Base-by-base conservation (phyloP, 208 protist genomes). In the Acanthamoeba sp. region DNA sequence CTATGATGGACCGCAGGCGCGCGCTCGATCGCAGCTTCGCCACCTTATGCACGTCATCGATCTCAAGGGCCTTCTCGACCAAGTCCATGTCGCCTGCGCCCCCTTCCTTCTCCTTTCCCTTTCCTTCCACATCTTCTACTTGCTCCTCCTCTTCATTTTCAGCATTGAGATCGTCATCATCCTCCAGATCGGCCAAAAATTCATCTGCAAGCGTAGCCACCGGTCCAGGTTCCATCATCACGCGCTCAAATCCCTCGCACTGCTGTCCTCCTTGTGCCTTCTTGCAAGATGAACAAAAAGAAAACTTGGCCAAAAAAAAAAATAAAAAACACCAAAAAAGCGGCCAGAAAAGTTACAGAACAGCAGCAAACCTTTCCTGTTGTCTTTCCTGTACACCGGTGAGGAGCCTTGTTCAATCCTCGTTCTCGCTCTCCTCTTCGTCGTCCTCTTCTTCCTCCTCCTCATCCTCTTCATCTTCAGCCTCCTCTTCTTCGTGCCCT, bases 171-270 rank as follows among this genome's bases (percentile, higher is more conserved):
- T 80, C 88, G 88, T 71, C 29, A 71, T 14, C 90, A 40, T 95
- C 88, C 48, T 96, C 96, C 32, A 97, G 42, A 88, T 97, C 96
- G 36, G 94, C 93, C 34, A 97, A 64, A 82, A 97, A 96, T 71
- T 93, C 92, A 80, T 97, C 96, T 40, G 96, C 94, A 57, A 97
- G 78, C 36, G 96, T 96, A 10, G 55, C 55, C 55, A 62, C 55
- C 55, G 55, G 55, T 62, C 22, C 55, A 22, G 55, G 22, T 5
- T 62, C 55, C 55, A 62, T 62, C 55, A 29, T 62, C 45, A 50
- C 45, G 5, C 42, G n/a, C 42, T 50, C 45, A 50, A 50, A 14
- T 20, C 10, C 18, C 45, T 50, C 0, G 45, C 10, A 20, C 45
- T 14, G 45, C 45, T 50, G 18, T n/a, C n/a, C n/a, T n/a, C n/a